Conservation (phyloP, 2,329 filamentous ascomycete species). For the Neodidymelliopsis sp. region DNA sequence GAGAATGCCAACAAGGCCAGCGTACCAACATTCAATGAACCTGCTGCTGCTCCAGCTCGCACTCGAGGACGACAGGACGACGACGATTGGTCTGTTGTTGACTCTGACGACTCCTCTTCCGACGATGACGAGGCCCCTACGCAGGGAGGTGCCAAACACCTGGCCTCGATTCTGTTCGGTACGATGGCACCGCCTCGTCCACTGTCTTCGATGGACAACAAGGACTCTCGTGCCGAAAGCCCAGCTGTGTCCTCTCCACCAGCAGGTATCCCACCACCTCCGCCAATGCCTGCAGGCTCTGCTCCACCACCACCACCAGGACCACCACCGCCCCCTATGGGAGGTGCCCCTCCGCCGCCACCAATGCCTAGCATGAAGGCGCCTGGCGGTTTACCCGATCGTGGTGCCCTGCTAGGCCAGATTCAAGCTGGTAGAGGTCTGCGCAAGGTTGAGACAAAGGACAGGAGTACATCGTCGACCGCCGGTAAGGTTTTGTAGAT, state of each 20-base stretch:
- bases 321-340: conserved; percentile 55
- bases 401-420: conserved; percentile 75
- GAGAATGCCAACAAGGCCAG: conserved; percentile 61
- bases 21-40: conserved; percentile 50
- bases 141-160: conserved; percentile 84
- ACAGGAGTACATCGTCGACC: conserved; percentile 75
- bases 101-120: conserved; percentile 75
- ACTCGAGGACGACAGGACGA: conserved; percentile 66
- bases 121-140: conserved; percentile 78
- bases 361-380: conserved; percentile 54
- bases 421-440: conserved; percentile 82
- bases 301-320: conserved; percentile 58
- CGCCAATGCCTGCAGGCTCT: conserved; percentile 56
- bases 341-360: conserved; percentile 45
- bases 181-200: conserved; percentile 95
- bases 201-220: conserved; percentile 80
- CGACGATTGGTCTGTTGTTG: conserved; percentile 83
- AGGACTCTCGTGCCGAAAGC: conserved; percentile 57
- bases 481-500: conserved; percentile 73
- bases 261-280: conserved; percentile 59
- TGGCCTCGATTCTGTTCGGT: conserved; percentile 94
- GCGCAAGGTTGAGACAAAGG: conserved; percentile 89
- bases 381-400: conserved; percentile 43
- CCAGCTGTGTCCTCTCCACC: conserved; percentile 51
- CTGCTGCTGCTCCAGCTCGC: conserved; percentile 58